phyloP scores from a whole-genome alignment of 2,329 filamentous ascomycete genomes.

The Alternaria sp. region DNA sequence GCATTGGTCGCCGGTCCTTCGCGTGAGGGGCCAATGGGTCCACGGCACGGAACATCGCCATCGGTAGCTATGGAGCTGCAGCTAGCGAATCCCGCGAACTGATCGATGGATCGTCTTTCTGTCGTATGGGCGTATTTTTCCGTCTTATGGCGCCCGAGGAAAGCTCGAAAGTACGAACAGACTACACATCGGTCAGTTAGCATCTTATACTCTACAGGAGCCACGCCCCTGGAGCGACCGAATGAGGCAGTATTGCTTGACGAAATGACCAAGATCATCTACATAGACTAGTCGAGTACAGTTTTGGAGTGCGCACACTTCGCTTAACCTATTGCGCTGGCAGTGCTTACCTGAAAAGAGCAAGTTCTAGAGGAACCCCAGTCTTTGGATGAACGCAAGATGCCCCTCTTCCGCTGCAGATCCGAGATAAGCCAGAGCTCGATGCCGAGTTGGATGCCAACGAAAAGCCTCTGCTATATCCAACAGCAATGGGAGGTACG shows the following conservation, averaged over 20 bases:
- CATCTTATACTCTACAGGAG: background rate
- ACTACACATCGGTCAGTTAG: background rate
- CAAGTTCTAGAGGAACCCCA: constrained; percentile 2
- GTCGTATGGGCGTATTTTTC: background rate
- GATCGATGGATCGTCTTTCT: background rate
- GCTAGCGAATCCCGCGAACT: background rate
- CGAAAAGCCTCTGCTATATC: background rate
- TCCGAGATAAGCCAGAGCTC: background rate
- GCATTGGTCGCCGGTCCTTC: background rate
- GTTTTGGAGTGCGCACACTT: constrained; percentile 9
- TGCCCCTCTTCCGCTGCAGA: background rate
- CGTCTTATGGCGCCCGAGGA: background rate
- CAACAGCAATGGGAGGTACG: background rate
- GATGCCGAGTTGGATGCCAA: background rate
- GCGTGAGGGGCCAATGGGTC: background rate
- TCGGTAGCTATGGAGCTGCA: constrained; percentile 6
- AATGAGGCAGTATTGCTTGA: background rate
- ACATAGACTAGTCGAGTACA: background rate
- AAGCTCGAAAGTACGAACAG: background rate
- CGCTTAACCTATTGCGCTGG: constrained; percentile 16
- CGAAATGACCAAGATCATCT: background rate
- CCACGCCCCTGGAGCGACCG: background rate
- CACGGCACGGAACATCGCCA: constrained; percentile 12
- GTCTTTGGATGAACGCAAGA: constrained; percentile 1
- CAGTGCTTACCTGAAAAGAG: constrained; percentile 26